These are phyloP conservation scores for Tylopilus plumbeoviolaceoides DNA, from an alignment of 768 basidiomycete genomes.

Conservation along the genomic window DNA sequence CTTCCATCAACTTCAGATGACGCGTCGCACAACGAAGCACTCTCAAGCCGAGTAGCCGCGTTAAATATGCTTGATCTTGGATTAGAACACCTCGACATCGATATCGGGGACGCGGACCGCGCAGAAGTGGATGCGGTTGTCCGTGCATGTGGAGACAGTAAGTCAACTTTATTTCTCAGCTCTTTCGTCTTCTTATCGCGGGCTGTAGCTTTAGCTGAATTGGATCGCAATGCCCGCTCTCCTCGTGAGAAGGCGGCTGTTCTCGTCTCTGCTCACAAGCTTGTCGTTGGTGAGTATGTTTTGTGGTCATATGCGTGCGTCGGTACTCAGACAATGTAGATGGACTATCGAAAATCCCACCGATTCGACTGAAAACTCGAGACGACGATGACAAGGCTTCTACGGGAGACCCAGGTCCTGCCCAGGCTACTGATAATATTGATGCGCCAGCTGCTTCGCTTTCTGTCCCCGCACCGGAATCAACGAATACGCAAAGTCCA, in stretches of 20 bases:
- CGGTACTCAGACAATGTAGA: too few relatives aligned
- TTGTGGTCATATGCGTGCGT: too few relatives aligned
- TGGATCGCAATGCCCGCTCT: constrained; percentile 47
- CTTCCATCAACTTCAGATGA: constrained; percentile 74
- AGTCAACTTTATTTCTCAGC: constrained; percentile 22
- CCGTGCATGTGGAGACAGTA: constrained; percentile 73
- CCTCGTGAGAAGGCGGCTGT: constrained; percentile 79
- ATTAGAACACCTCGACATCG: constrained; percentile 85
- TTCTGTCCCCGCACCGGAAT: constrained; percentile 1
- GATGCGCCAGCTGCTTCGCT: neutral
- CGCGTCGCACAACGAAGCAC: constrained; percentile 81
- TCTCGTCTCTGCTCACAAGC: constrained; percentile 79
- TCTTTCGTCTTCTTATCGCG: constrained; percentile 27
- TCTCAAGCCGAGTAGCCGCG: constrained; percentile 86
- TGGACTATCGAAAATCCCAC: constrained; percentile 71
- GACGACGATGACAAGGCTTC: constrained; percentile 22
- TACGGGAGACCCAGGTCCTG: too few relatives aligned
- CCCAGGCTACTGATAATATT: constrained; percentile 1
- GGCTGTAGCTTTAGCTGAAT: constrained; percentile 46
- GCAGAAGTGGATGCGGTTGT: constrained; percentile 60
- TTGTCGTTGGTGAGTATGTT: constrained; percentile 91
- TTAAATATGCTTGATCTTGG: constrained; percentile 88
- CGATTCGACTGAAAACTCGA: constrained; percentile 69
- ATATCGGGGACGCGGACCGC: constrained; percentile 51
- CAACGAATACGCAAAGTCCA: neutral